Conservation (phyloP, 108 stramenopile species). For the Hondaea fermentalgiana region DNA sequence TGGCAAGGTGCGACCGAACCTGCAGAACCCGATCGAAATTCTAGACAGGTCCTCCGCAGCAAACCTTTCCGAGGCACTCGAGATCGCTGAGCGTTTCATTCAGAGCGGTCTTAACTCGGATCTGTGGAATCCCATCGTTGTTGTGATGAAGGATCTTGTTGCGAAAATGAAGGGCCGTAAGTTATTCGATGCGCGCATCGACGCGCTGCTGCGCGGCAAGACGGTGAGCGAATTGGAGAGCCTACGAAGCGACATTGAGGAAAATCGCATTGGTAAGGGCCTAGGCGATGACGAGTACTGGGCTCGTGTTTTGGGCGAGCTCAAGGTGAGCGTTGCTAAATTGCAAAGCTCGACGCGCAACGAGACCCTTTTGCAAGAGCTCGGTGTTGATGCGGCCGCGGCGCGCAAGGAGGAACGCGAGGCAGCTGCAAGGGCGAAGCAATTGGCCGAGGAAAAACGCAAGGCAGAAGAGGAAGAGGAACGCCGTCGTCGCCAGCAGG, state of each 20-base stretch:
- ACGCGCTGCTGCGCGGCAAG: slow-evolving; percentile 64
- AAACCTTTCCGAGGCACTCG: not conserved
- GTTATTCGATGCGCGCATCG: slow-evolving; percentile 37
- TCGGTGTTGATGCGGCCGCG: not conserved
- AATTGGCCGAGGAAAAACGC: not conserved
- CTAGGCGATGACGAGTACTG: slow-evolving; percentile 26
- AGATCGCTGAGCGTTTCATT: slow-evolving; percentile 11
- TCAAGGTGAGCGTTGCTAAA: not conserved
- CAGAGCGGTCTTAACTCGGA: slow-evolving; percentile 34
- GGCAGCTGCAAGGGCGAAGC: not conserved
- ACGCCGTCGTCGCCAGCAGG: not conserved
- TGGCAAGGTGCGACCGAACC: not conserved
- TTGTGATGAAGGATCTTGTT: not conserved
- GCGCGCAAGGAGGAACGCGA: not conserved
- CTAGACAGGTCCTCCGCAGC: not conserved
- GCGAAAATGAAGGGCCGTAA: not conserved
- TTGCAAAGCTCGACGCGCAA: not conserved
- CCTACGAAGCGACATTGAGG: slow-evolving; percentile 67
- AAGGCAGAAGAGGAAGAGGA: not conserved
- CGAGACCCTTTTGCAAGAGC: not conserved
- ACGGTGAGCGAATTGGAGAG: slow-evolving; percentile 72
- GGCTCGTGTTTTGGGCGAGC: not conserved
- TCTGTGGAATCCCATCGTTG: slow-evolving; percentile 18
- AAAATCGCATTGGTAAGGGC: slow-evolving; percentile 43
- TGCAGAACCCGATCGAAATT: not conserved